phyloP scores from a whole-genome alignment of 768 basidiomycete species.

The Tricholoma matsutake region DNA sequence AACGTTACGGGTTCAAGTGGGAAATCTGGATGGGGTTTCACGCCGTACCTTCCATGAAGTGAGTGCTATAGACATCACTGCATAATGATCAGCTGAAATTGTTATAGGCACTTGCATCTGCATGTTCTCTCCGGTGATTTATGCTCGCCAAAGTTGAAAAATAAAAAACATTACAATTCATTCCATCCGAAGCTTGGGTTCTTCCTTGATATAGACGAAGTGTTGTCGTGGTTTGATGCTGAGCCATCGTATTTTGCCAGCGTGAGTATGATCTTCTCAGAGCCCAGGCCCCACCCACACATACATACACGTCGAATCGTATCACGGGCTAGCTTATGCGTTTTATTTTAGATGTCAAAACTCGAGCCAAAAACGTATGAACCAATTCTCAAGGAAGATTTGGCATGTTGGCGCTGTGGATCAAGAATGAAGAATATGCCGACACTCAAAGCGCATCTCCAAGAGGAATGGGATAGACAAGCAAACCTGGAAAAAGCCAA shows the following conservation, averaged over 20 bases:
- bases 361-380: constrained; percentile 57
- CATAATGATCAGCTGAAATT: not conserved
- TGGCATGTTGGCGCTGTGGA: constrained; percentile 72
- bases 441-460: constrained; percentile 68
- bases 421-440: constrained; percentile 68
- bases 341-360: constrained; percentile 45
- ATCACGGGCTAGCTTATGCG: not conserved
- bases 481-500: constrained; percentile 39
- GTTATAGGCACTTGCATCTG: constrained; percentile 70
- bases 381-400: constrained; percentile 58
- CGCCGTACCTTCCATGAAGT: constrained; percentile 84
- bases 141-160: constrained; percentile 66
- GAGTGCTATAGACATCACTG: constrained; percentile 27
- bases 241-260: constrained; percentile 50
- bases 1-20: constrained; percentile 74
- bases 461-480: constrained; percentile 65
- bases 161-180: constrained; percentile 89
- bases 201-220: constrained; percentile 74
- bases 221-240: constrained; percentile 79
- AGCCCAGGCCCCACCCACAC: too few species aligned
- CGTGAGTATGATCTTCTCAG: constrained; percentile 34
- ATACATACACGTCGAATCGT: not conserved
- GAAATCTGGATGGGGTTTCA: constrained; percentile 82
- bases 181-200: constrained; percentile 85
- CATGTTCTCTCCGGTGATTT: constrained; percentile 85